Base-by-base conservation (phyloP, 108 stramenopile genomes). In the Pseudonitzschia multiseries region DNA sequence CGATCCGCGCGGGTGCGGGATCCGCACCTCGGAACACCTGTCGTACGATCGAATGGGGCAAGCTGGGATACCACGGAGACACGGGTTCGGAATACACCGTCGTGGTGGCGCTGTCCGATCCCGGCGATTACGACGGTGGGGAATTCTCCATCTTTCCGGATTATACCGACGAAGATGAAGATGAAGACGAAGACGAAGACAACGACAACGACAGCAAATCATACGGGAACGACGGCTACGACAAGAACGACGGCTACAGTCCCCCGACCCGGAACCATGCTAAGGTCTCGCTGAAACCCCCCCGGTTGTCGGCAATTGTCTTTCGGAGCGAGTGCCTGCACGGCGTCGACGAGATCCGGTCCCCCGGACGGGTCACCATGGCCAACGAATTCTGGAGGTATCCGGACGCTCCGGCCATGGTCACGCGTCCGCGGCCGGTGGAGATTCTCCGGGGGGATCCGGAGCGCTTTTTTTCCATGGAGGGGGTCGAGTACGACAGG, bases 321-420 rank as follows among this genome's bases (percentile, higher is more conserved):
- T 75, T 75, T 60, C 57, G 56, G 33, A 57, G 53, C 40, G 74
- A 75, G 27, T 52, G n/a, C 26, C 15, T 22, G 40, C 74, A 75
- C 52, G 66, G 67, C 20, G 66, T 75, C 0, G 53, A 54, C 24
- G 14, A 14, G 9, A 68, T 75, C 36, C 27, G 4, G 22, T 26
- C 41, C 2, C 40, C 46, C 2, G 56, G 41, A 43, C 74, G 74
- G 51, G 36, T 29, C 18, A 67, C 57, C 21, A 36, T 75, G 20
- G 74, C 54, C 31, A 75, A 43, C 20, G 74, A 75, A 57, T 59
- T 75, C 18, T 75, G 74, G 74, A 65, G 32, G 9, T 68, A 68
- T 22, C 28, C 15, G 14, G 57, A 67, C 33, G 53, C 33, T 5
- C 66, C 74, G 14, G 13, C 66, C 17, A 46, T 46, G 28, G 5